Evolutionary conservation across 2,329 filamentous ascomycete species (phyloP).

Genomic region (Xylariaceae sp.): DNA sequence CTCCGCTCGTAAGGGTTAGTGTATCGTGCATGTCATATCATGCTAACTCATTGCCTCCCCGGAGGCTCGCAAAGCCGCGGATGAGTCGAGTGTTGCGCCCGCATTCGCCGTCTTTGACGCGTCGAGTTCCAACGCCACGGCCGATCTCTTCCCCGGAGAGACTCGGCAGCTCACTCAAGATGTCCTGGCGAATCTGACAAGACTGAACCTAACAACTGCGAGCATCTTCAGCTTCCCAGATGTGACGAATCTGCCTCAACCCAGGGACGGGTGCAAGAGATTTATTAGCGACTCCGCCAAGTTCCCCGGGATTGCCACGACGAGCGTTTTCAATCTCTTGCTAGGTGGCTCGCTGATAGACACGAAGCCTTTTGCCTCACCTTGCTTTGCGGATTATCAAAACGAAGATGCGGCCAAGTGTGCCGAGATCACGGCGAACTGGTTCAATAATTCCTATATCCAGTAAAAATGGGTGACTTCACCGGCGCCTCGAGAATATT

Average conservation of each 20-base stretch:
- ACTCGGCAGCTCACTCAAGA: slow-evolving; percentile 24
- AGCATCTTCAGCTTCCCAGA: slow-evolving; percentile 23
- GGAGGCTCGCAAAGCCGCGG: slow-evolving; percentile 19
- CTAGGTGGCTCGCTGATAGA: slow-evolving; percentile 25
- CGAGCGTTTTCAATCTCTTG: slow-evolving; percentile 23
- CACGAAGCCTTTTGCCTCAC: slow-evolving; percentile 25
- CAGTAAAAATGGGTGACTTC: slow-evolving; percentile 17
- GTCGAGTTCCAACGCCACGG: slow-evolving; percentile 25
- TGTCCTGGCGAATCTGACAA: slow-evolving; percentile 25
- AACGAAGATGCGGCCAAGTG: slow-evolving; percentile 24
- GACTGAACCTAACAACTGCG: slow-evolving; percentile 23
- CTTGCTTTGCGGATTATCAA: slow-evolving; percentile 25
- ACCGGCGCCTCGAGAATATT: background rate
- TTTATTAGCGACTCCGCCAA: slow-evolving; percentile 23
- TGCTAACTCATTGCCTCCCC: slow-evolving; percentile 17
- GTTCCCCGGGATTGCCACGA: slow-evolving; percentile 23
- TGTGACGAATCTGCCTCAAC: slow-evolving; percentile 15
- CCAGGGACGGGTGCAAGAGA: slow-evolving; percentile 24
- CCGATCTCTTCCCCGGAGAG: slow-evolving; percentile 25
- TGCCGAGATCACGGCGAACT: slow-evolving; percentile 23
- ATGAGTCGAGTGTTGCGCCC: slow-evolving; percentile 22
- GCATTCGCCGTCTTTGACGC: slow-evolving; percentile 22
- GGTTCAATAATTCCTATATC: slow-evolving; percentile 25
- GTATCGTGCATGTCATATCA: slow-evolving; percentile 1
- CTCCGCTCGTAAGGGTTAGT: no score